Evolutionary conservation across 139 green algal species (phyloP), one percentile per base, ranked within the genome.

Genomic region (Volvox reticuliferus): DNA sequence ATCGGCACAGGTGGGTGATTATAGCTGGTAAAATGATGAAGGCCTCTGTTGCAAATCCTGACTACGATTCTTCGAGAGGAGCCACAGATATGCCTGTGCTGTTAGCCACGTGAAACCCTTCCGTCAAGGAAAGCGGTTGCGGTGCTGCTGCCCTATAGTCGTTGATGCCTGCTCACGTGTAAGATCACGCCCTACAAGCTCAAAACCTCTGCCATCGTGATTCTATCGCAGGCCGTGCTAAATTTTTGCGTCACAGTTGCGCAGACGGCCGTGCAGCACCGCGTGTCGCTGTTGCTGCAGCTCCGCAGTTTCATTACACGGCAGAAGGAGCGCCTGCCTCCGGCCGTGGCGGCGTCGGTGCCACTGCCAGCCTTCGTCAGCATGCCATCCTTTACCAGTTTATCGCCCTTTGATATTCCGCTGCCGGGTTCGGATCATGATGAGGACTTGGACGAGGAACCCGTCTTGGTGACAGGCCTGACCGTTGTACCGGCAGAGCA

Each of bases 241-340:
- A 94, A 94, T 67, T 92, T 79, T 36, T 75, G 90, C 77, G 28
- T 89, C 62, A 86, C 88, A 0, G 36, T 92, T 61, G 88, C 65
- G 16, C 24, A 84, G 19, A 63, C 85, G 21, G 36, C 91, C 21
- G 87, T 82, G 75, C 44, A 86, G 78, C 92, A 94, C 69, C 88
- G 92, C 32, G 92, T 94, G 78, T 94, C 92, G 35, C 68, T 94
- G 84, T 26, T 88, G 73, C 77, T 94, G 88, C 86, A 94, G 88
- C 86, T 90, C 22, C 75, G 75, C 55, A n/a, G 75, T 76, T 90
- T 82, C 37, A n/a, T 90, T 21, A 90, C 75, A 0, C 30, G 55
- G 12, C 73, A 90, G 85, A 71, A 82, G 69, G 85, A 67, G 35
- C 69, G 85, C 28, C 85, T 89, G 36, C 85, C 85, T 6, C 13